Evolutionary conservation across 495 filamentous ascomycete species (phyloP).

Genomic region (Acidiella bohemica): DNA sequence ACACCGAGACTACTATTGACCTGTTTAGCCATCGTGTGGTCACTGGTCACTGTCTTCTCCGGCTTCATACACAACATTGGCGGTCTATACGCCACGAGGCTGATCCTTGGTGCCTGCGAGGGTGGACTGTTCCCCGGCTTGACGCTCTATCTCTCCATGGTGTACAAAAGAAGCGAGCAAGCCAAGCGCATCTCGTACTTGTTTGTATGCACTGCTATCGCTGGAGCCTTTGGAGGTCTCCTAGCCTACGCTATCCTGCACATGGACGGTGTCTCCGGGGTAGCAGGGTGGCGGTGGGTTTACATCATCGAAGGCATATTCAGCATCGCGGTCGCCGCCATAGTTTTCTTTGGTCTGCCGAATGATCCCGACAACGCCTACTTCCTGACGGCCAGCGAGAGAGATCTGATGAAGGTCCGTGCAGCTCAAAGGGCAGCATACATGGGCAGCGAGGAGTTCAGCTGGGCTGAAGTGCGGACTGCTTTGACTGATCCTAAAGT

Average conservation of each 20-base stretch:
- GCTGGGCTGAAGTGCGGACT: neutral
- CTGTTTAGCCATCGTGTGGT: too few species aligned
- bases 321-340: constrained; percentile 10
- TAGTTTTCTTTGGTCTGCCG: constrained; percentile 13
- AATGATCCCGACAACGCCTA: constrained; percentile 5
- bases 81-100: too few species aligned
- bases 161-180: too few species aligned
- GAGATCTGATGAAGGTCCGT: constrained; percentile 8
- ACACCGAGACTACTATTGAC: too few species aligned
- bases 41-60: too few species aligned
- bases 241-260: constrained; percentile 15
- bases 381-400: constrained; percentile 16
- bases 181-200: too few species aligned
- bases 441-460: too few species aligned
- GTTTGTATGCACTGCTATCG: too few species aligned
- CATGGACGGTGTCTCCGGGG: constrained; percentile 14
- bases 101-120: too few species aligned
- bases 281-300: neutral
- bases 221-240: constrained; percentile 20
- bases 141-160: too few species aligned
- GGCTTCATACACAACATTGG: too few species aligned
- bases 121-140: too few species aligned
- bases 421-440: neutral
- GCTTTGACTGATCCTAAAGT: neutral
- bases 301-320: constrained; percentile 13